Evolutionary conservation across 306 rosid genomes (phyloP), one percentile per base, ranked within the genome.

Genomic region (Sicyos edulis): DNA sequence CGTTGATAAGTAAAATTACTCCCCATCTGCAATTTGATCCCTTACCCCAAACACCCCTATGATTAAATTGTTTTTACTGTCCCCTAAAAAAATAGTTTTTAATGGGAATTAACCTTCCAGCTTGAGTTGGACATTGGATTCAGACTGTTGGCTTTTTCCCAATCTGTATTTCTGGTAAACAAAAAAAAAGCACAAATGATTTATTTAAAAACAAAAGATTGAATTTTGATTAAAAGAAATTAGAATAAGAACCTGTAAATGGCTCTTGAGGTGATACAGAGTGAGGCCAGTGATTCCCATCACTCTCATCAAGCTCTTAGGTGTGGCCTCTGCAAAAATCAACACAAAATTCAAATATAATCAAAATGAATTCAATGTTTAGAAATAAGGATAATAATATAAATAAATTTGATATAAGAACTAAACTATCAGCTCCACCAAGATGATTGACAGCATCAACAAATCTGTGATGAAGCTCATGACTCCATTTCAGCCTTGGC

Each of bases 231-330:
- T n/a, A 22, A 77, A 16, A 32, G 51, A 52, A 29, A 54, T 0
- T 15, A n/a, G 57, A 54, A 17, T 21, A 26, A 13, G 79, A 58
- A 71, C 99, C 96, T 95, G 99, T 75, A 95, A 91, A 84, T 95
- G 99, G 85, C 99, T 95, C 95, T 95, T 95, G 20, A 95, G 82
- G 75, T 95, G 99, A 86, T 91, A 91, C 77, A 95, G 79, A 80
- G 95, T 95, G 34, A 95, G 90, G 45, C 97, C 97, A 73, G 91
- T 86, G 82, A 95, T 82, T 52, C 89, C 92, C 99, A 95, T 87
- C 78, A 82, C 77, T 69, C 92, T 87, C 99, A 85, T 87, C 80
- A 95, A 80, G 80, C 89, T 83, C 91, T 95, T 95, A 22, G 99
- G 99, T 3, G 99, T 95, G 64, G 99, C 99, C 77, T 91, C 99